These are phyloP conservation scores for Neofusicoccum ribis DNA, from an alignment of 2,329 filamentous ascomycete genomes.

Conservation along the genomic window DNA sequence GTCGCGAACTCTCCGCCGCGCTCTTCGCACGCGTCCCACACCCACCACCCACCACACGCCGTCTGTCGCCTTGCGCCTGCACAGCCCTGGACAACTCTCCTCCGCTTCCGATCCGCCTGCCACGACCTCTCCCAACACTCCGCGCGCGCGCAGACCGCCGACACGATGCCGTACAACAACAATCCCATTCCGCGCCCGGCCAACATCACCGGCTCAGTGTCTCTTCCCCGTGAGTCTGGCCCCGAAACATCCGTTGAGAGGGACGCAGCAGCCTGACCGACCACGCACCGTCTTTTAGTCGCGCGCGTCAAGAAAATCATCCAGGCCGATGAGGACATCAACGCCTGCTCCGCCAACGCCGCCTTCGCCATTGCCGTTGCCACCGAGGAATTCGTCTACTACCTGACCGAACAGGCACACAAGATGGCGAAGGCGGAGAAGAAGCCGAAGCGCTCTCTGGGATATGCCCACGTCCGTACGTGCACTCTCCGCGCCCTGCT, in stretches of 20 bases:
- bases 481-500: conserved; percentile 5
- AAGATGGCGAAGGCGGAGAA: conserved; percentile 87
- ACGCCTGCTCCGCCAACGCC: conserved; percentile 86
- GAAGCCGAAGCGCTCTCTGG: conserved; percentile 89
- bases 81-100: background rate
- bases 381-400: conserved; percentile 94
- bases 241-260: background rate
- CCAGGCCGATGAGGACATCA: conserved; percentile 79
- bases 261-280: background rate
- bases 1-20: conserved; percentile 11
- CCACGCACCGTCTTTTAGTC: conserved; percentile 55
- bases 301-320: conserved; percentile 97
- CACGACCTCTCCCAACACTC: background rate
- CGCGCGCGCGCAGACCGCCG: background rate
- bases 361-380: conserved; percentile 92
- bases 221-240: conserved; percentile 71
- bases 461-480: conserved; percentile 89
- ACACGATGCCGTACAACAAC: conserved; percentile 84
- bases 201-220: conserved; percentile 81
- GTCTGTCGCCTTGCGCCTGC: background rate
- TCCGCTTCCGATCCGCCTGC: background rate
- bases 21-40: conserved; percentile 3
- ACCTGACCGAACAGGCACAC: conserved; percentile 80
- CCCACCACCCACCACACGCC: background rate
- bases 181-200: conserved; percentile 75